Conservation (phyloP, 2,329 filamentous ascomycete species). For the Camptophora hylomeconis region DNA sequence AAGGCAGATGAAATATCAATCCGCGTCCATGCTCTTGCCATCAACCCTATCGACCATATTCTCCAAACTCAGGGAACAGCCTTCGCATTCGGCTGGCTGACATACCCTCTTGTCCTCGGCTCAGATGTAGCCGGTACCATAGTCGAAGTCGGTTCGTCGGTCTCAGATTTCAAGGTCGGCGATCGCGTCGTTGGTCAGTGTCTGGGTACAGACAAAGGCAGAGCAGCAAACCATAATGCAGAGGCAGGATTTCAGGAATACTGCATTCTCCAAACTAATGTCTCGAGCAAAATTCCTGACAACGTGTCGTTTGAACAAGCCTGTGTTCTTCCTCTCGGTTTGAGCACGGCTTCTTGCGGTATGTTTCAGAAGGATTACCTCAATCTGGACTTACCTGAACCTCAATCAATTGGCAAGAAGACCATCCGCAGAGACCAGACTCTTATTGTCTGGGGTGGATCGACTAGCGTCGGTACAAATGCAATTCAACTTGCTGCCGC, state of each 20-base stretch:
- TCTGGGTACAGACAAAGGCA: slow-evolving; percentile 9
- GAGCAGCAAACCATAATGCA: slow-evolving; percentile 19
- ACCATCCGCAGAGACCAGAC: no score
- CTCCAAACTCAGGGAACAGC: slow-evolving; percentile 2
- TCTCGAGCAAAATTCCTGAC: slow-evolving; percentile 20
- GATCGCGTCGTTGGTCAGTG: slow-evolving; percentile 29
- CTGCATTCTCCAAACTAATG: slow-evolving; percentile 12
- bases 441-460: slow-evolving; percentile 30
- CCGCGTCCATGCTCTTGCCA: slow-evolving; percentile 12
- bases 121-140: slow-evolving; percentile 34
- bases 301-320: slow-evolving; percentile 21
- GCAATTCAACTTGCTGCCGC: slow-evolving; percentile 30
- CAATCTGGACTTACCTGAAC: slow-evolving; percentile 16
- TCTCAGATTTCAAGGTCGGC: slow-evolving; percentile 32
- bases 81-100: slow-evolving; percentile 16
- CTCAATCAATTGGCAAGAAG: no score
- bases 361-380: slow-evolving; percentile 19
- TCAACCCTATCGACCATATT: slow-evolving; percentile 10
- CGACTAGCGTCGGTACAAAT: slow-evolving; percentile 30
- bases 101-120: slow-evolving; percentile 28
- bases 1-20: slow-evolving; percentile 10
- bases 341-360: slow-evolving; percentile 22
- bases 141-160: slow-evolving; percentile 32
- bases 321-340: slow-evolving; percentile 23
- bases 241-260: slow-evolving; percentile 21